phyloP scores from a whole-genome alignment of 345 rosid genomes.

The Rhizophora mangle region DNA sequence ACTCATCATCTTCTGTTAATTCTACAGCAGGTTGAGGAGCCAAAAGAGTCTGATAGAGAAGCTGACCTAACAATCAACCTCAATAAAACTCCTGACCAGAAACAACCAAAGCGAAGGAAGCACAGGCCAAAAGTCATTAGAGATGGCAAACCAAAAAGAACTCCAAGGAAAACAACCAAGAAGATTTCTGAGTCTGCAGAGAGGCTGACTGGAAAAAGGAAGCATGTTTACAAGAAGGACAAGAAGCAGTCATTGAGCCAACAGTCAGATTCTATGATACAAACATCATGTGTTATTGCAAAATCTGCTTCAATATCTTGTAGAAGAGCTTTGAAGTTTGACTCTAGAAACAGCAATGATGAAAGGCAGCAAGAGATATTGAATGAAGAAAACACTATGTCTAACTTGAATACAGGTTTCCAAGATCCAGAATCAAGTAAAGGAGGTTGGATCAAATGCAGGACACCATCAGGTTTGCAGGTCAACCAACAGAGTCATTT shows the following conservation, averaged over 20 bases:
- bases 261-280: conserved; percentile 24
- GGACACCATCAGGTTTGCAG: conserved; percentile 26
- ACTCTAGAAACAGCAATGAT: conserved; percentile 38
- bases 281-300: conserved; percentile 17
- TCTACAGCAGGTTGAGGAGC: conserved; percentile 26
- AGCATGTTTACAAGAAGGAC: conserved; percentile 37
- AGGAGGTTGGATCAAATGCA: conserved; percentile 16
- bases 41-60: conserved; percentile 25
- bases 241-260: conserved; percentile 39
- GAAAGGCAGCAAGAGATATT: conserved; percentile 26
- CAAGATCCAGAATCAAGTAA: conserved; percentile 23
- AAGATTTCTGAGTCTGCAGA: conserved; percentile 29
- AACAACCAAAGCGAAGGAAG: conserved; percentile 61
- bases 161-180: conserved; percentile 41
- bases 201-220: conserved; percentile 24
- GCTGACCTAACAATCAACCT: conserved; percentile 47
- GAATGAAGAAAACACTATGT: conserved; percentile 8
- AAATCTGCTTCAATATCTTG: conserved; percentile 38
- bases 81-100: conserved; percentile 70
- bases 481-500: conserved; percentile 30
- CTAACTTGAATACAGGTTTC: conserved; percentile 20
- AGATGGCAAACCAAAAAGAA: conserved; percentile 58
- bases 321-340: conserved; percentile 54
- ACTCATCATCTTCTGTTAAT: conserved; percentile 38
- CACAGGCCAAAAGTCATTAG: conserved; percentile 74